Evolutionary conservation across 2,329 filamentous ascomycete genomes (phyloP).

Genomic region (Penicillium aurantiogriseum): DNA sequence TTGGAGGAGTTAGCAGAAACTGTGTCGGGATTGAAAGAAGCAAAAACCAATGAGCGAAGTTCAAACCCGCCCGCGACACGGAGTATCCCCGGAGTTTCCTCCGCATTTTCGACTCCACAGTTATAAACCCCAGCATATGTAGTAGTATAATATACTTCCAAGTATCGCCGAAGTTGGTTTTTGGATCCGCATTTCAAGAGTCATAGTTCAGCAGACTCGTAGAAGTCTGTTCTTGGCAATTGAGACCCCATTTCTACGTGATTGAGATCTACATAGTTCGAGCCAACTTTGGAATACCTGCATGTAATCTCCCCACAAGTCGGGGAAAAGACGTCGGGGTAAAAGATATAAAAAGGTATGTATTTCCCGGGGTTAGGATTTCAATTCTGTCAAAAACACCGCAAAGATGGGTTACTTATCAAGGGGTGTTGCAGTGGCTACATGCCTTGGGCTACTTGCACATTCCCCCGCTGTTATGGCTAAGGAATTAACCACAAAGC

Average conservation of each 20-base stretch:
- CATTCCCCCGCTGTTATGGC: background rate
- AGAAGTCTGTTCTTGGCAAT: background rate
- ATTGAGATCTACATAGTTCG: background rate
- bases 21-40: background rate
- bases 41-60: background rate
- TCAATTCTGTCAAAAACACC: background rate
- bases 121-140: background rate
- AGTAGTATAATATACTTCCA: background rate
- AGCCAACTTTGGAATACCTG: background rate
- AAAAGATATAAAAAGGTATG: slow-evolving; percentile 4
- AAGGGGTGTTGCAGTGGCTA: background rate
- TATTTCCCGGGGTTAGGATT: background rate
- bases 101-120: slow-evolving; percentile 6
- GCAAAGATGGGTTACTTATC: slow-evolving; percentile 6
- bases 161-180: background rate
- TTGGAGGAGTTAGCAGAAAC: background rate
- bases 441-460: background rate
- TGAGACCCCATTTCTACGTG: background rate
- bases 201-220: background rate
- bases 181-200: background rate
- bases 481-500: background rate
- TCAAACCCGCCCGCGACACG: slow-evolving; percentile 6
- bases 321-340: background rate
- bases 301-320: background rate
- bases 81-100: slow-evolving; percentile 5